Base-by-base conservation (phyloP, 805 yeast genomes). In the Wickerhamomyces silvicola region DNA sequence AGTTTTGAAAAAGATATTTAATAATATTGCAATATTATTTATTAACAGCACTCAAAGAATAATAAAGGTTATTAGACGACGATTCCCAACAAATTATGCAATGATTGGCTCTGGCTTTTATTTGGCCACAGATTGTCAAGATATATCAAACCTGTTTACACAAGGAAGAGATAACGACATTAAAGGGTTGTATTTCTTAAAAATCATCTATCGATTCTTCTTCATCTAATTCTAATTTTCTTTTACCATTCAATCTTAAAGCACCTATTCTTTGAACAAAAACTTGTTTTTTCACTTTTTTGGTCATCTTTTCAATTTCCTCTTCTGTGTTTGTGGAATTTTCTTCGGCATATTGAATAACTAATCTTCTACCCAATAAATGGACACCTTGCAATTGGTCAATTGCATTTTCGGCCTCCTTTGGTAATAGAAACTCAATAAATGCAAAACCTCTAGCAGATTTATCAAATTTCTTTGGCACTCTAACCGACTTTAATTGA, bases 361-460 rank as follows among this genome's bases (percentile, higher is more conserved):
- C 95, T 43, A 92, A 67, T 43, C 96, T 73, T 64, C 98, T 81
- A 21, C 98, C 98, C 31, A 92, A 70, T 62, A 92, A 80, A 70
- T 92, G 98, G 3, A 94, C 96, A 39, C 98, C 98, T 54, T 80
- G 82, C 42, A 92, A 71, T 54, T 88, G 90, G 47, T 81, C 79
- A 90, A 92, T 82, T 10, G 97, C 98, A 52, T 69, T 76, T 54
- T 82, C 95, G 1, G 98, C 97, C 59, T 92, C 98, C 56, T 85
- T 78, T 15, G 84, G 70, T 24, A 92, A 64, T 9, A 82, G 66
- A 54, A 82, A 92, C 60, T 92, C 98, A 28, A 94, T 95, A 57
- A 92, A 92, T 0, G 97, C 98, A 66, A 92, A 92, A 55, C 98
- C 98, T 56, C 98, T 78, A 10, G 97, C 94, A 22, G 86, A 72